A percentile compares a stretch with the other conserved stretches of the same genome.
Conservation (phyloP, 768 basidiomycete species). For the Wakefieldia striispora region DNA sequence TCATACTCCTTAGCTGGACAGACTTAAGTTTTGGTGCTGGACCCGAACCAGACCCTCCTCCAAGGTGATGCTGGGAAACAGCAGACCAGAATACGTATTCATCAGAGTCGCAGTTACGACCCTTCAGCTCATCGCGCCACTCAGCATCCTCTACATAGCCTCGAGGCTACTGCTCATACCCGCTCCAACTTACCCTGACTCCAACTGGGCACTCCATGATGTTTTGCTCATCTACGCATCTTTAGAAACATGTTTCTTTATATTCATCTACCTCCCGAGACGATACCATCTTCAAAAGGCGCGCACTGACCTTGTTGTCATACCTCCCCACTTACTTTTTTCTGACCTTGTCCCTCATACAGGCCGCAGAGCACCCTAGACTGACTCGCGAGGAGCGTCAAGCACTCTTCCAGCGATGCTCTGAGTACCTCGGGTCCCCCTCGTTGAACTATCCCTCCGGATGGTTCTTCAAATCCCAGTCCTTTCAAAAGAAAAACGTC, state of each 20-base stretch:
- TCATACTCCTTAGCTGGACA: too few relatives aligned
- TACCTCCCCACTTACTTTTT: not conserved
- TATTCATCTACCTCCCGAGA: constrained; percentile 49
- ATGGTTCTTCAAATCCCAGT: constrained; percentile 48
- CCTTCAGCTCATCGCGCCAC: constrained; percentile 50
- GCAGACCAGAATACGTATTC: constrained; percentile 49
- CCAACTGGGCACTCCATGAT: constrained; percentile 6
- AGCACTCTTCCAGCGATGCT: constrained; percentile 50
- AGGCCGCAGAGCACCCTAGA: constrained; percentile 40
- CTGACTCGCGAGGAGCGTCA: constrained; percentile 41
- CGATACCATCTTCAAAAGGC: constrained; percentile 46
- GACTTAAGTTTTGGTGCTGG: too few relatives aligned
- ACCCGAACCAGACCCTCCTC: too few relatives aligned
- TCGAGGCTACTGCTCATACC: constrained; percentile 18
- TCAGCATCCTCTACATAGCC: constrained; percentile 41
- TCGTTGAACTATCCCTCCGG: constrained; percentile 36
- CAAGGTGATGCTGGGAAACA: constrained; percentile 46
- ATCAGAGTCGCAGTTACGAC: constrained; percentile 45
- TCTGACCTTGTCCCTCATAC: not conserved
- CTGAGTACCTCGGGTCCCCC: constrained; percentile 14
- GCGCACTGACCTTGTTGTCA: not conserved
- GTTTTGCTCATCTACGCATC: constrained; percentile 33
- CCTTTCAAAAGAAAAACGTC: constrained; percentile 46
- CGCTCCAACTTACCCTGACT: not conserved
- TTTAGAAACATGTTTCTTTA: constrained; percentile 49